These are phyloP conservation scores for Colletotrichum gigasporum DNA, from an alignment of 2,329 filamentous ascomycete species.

Conservation along the genomic window DNA sequence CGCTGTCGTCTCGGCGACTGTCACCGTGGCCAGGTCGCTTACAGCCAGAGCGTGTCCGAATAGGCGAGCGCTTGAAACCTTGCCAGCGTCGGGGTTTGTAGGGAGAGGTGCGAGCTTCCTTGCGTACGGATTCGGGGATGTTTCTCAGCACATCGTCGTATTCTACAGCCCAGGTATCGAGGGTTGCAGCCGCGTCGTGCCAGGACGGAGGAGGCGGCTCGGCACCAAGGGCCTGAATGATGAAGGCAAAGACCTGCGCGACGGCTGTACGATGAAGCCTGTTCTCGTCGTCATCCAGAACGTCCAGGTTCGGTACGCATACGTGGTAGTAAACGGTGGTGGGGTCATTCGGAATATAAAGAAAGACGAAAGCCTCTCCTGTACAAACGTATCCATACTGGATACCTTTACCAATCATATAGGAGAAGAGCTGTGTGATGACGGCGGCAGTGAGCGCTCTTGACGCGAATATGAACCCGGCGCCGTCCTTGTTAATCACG, in stretches of 20 bases:
- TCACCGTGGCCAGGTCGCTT: constrained; percentile 6
- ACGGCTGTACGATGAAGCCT: too few species aligned
- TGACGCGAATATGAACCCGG: too few species aligned
- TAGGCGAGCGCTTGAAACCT: constrained; percentile 41
- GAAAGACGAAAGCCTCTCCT: too few species aligned
- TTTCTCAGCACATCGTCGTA: constrained; percentile 40
- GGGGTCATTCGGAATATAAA: too few species aligned
- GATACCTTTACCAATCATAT: constrained; percentile 47
- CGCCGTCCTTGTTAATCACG: constrained; percentile 43
- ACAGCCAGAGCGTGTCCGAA: constrained; percentile 39
- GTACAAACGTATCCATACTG: constrained; percentile 48
- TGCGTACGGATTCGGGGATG: constrained; percentile 36
- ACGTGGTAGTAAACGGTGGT: too few species aligned
- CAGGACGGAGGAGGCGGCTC: constrained; percentile 40
- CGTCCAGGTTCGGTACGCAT: constrained; percentile 44
- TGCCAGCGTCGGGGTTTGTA: constrained; percentile 41
- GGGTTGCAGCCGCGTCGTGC: constrained; percentile 39
- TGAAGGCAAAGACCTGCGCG: too few species aligned
- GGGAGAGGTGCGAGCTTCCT: constrained; percentile 31
- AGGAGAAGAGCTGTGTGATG: constrained; percentile 50
- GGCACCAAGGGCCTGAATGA: constrained; percentile 41
- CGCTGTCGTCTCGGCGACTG: neutral
- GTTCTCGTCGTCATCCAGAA: constrained; percentile 44
- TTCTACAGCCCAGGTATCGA: constrained; percentile 46
- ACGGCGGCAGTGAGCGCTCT: constrained; percentile 45